Evolutionary conservation across 2,329 filamentous ascomycete genomes (phyloP), one percentile per base, ranked within the genome.

Genomic region (Talaromyces funiculosus): DNA sequence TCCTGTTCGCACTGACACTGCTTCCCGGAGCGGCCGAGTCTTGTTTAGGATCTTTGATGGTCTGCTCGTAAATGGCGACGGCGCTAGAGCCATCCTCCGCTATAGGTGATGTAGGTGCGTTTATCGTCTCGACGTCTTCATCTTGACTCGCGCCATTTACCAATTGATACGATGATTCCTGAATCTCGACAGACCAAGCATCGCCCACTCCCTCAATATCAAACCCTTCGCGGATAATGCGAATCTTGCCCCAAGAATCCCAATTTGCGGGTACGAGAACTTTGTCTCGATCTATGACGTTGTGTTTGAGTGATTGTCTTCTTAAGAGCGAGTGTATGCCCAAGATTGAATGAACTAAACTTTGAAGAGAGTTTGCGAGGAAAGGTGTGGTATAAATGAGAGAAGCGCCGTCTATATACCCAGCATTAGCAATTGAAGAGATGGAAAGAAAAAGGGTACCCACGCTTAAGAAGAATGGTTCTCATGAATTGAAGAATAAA

Each of bases 181-280:
- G 86, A 55, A 94, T 89, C 65, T 96, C 92, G 60, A 90, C 83
- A 1, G 88, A 88, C 94, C 94, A 99, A 54, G 87, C 90, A 61
- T 86, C 84, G 67, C 90, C 94, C 45, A 96, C 82, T 14, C 84
- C 84, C 78, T 99, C 94, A 22, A 95, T 90, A 66, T 97, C 91
- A 68, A 97, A 97, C 0, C 88, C 90, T 71, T 96, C 94, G 58
- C 91, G 86, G 29, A 97, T 80, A 47, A 97, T 91, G 43, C 93
- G 84, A 62, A 99, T 97, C 77, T 97, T 99, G 62, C 92, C 92
- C 90, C 92, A 97, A 0, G 92, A 97, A 75, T 99, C 94, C 94
- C 94, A 99, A 73, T 97, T 97, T 16, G 92, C 89, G 1, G 93
- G 93, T 0, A 99, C 90, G 4, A 97, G 82, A 59, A 99, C 92